These are phyloP conservation scores for Camelina neglecta DNA, from an alignment of 345 rosid species.

Conservation along the genomic window DNA sequence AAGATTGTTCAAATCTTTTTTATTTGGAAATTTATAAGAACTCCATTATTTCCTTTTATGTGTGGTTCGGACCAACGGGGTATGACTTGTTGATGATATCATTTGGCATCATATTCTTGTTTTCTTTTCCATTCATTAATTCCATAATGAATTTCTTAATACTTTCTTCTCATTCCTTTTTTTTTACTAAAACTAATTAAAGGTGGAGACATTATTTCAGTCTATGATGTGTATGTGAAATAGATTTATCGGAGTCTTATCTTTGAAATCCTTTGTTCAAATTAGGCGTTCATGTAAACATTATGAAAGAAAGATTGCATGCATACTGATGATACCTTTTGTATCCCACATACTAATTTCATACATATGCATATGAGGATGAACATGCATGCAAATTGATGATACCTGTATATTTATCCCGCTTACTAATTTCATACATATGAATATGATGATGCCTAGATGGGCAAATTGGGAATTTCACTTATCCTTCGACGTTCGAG, in stretches of 20 bases:
- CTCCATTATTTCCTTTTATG: too few species aligned
- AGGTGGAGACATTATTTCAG: not conserved
- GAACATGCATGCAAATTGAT: not conserved
- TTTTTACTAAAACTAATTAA: not conserved
- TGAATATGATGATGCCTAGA: conserved; percentile 30
- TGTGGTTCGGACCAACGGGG: not conserved
- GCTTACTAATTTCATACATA: not conserved
- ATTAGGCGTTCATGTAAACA: not conserved
- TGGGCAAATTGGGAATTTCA: conserved; percentile 68
- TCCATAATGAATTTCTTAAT: not conserved
- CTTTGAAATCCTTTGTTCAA: not conserved
- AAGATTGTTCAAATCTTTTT: not conserved
- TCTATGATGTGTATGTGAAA: not conserved
- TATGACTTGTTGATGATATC: not conserved
- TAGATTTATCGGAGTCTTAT: not conserved
- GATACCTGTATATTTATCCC: not conserved
- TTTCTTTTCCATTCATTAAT: too few species aligned
- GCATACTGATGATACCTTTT: too few species aligned
- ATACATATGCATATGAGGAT: too few species aligned
- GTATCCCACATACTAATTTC: too few species aligned
- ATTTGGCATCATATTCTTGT: not conserved
- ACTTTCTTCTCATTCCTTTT: not conserved
- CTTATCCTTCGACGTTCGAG: conserved; percentile 56
- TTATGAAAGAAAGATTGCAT: not conserved
- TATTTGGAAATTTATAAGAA: not conserved